These are phyloP conservation scores for Malus sylvestris DNA, from an alignment of 306 rosid genomes.

Conservation along the genomic window DNA sequence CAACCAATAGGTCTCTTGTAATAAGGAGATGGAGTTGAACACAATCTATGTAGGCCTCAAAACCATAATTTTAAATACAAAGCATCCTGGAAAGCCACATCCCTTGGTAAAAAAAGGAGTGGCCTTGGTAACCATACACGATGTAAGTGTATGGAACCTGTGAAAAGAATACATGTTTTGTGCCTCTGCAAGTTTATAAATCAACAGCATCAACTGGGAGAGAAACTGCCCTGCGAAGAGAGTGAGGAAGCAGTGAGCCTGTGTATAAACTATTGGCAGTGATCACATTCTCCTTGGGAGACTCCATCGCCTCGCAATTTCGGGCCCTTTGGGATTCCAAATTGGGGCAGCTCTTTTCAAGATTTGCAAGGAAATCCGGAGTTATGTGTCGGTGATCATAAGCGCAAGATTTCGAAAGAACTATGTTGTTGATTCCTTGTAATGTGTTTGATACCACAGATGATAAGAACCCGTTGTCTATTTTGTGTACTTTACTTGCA, in stretches of 20 bases:
- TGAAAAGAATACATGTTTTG: conserved; percentile 37
- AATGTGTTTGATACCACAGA: conserved; percentile 22
- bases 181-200: conserved; percentile 29
- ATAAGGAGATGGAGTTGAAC: not conserved
- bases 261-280: conserved; percentile 28
- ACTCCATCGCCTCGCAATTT: conserved; percentile 36
- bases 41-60: conserved; percentile 1
- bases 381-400: conserved; percentile 12
- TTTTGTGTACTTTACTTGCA: conserved; percentile 19
- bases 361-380: conserved; percentile 20
- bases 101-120: conserved; percentile 5
- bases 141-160: conserved; percentile 26
- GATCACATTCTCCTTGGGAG: conserved; percentile 20
- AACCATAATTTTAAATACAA: not conserved
- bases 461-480: conserved; percentile 23
- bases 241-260: conserved; percentile 43
- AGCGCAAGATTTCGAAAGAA: conserved; percentile 20
- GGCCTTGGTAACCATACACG: conserved; percentile 20
- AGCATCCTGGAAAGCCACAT: not conserved
- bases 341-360: conserved; percentile 36
- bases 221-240: conserved; percentile 63
- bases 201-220: conserved; percentile 81
- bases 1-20: not conserved
- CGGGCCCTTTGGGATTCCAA: conserved; percentile 39
- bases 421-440: conserved; percentile 17